These are phyloP conservation scores for Pleurotus sapidus DNA, from an alignment of 768 basidiomycete species.

Conservation along the genomic window DNA sequence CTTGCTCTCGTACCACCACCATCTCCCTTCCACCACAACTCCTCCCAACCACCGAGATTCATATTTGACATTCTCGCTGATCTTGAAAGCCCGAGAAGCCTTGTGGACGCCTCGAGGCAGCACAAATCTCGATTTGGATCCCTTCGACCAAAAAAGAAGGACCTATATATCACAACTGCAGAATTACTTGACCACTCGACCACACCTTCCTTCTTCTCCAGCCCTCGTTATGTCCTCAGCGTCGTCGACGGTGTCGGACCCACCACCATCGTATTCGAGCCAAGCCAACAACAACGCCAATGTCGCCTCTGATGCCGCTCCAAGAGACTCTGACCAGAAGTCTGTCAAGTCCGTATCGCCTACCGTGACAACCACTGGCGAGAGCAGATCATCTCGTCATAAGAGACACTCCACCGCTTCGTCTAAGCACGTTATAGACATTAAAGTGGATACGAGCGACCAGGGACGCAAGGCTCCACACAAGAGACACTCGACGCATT, in stretches of 20 bases:
- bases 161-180: not conserved
- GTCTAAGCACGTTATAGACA: not conserved
- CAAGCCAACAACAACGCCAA: not conserved
- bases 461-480: slow-evolving; percentile 21
- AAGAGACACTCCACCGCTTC: slow-evolving; percentile 6
- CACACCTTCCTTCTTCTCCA: slow-evolving; percentile 1
- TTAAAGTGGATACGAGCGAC: slow-evolving; percentile 3
- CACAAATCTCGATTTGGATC: slow-evolving; percentile 8
- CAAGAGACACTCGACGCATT: slow-evolving; percentile 20
- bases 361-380: not conserved
- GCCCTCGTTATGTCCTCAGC: slow-evolving; percentile 15
- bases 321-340: not conserved
- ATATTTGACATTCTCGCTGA: slow-evolving; percentile 6
- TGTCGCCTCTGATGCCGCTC: not conserved
- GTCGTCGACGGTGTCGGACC: not conserved
- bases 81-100: slow-evolving; percentile 7
- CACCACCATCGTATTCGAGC: slow-evolving; percentile 4
- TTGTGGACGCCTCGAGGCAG: slow-evolving; percentile 7
- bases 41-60: slow-evolving; percentile 2
- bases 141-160: not conserved
- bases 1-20: slow-evolving; percentile 6
- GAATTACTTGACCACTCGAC: not conserved
- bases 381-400: slow-evolving; percentile 4
- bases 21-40: not conserved
- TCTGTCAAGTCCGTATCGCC: slow-evolving; percentile 5